A percentile compares a stretch with the other conserved stretches of the same genome.
These are phyloP conservation scores for Warburgia ugandensis DNA, from an alignment of 164 flowering plant species.

Conservation along the genomic window DNA sequence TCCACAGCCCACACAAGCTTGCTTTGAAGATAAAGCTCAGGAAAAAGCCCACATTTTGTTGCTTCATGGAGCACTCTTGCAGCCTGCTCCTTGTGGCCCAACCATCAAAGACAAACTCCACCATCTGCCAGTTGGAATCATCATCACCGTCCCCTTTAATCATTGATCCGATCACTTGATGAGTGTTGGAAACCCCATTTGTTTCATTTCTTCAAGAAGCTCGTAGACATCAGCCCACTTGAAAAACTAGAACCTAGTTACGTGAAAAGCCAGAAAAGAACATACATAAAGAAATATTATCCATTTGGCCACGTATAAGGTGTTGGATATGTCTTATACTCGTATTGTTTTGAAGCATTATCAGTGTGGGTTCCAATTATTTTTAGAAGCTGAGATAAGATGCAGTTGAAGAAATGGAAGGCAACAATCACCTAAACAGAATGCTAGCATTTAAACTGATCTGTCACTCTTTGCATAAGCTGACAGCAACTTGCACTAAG, in stretches of 20 bases:
- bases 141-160: conserved; percentile 86
- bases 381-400: too few relatives aligned
- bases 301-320: too few relatives aligned
- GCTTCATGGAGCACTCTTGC: conserved; percentile 80
- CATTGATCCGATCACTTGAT: conserved; percentile 86
- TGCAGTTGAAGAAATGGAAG: too few relatives aligned
- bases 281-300: too few relatives aligned
- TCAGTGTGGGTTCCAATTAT: too few relatives aligned
- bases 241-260: conserved; percentile 13
- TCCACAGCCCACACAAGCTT: too few relatives aligned
- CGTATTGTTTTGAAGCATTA: too few relatives aligned
- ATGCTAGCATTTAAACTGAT: too few relatives aligned
- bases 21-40: too few relatives aligned
- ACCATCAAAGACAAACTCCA: conserved; percentile 83
- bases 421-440: too few relatives aligned
- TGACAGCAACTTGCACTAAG: conserved; percentile 91
- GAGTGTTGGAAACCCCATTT: conserved; percentile 61
- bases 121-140: conserved; percentile 95
- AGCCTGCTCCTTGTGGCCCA: conserved; percentile 76
- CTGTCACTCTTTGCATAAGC: conserved; percentile 72
- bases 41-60: conserved; percentile 59
- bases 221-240: conserved; percentile 69
- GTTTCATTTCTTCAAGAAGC: conserved; percentile 75
- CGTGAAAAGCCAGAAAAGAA: background rate
- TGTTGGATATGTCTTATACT: too few relatives aligned